A percentile compares a stretch with the other conserved stretches of the same genome.
phyloP scores from a whole-genome alignment of 176 grass and related monocot genomes.

The Paspalum vaginatum region DNA sequence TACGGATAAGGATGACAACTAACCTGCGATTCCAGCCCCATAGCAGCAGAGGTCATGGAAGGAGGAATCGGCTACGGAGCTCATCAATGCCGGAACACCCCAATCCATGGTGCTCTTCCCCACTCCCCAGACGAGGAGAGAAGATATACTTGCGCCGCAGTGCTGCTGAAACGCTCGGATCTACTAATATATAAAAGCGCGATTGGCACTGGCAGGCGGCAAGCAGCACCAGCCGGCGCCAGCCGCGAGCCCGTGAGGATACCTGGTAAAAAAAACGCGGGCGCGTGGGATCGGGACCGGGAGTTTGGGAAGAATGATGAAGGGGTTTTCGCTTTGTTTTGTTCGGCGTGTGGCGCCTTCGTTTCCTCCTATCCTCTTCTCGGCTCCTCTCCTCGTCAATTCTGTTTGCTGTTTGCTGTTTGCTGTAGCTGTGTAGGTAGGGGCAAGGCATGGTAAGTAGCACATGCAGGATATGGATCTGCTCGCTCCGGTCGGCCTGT shows the following conservation, averaged over 20 bases:
- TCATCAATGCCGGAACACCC: conserved; percentile 42
- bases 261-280: not conserved
- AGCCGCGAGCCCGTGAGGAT: not conserved
- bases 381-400: not conserved
- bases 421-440: too few relatives aligned
- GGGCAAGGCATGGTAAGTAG: not conserved
- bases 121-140: not conserved
- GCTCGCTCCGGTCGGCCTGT: not conserved
- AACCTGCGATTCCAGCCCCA: conserved; percentile 86
- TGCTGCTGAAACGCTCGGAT: too few relatives aligned
- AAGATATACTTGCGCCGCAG: not conserved
- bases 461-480: conserved; percentile 8
- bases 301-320: not conserved
- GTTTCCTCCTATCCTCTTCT: not conserved
- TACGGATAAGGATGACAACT: not conserved
- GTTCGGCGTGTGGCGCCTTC: not conserved
- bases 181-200: too few relatives aligned
- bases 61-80: conserved; percentile 23
- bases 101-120: conserved; percentile 22
- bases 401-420: too few relatives aligned
- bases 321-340: not conserved
- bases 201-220: too few relatives aligned
- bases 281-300: not conserved
- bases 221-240: too few relatives aligned
- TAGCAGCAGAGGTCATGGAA: conserved; percentile 67